These are phyloP conservation scores for Leptographium radiaticola DNA, from an alignment of 2,329 filamentous ascomycete species.

Conservation along the genomic window DNA sequence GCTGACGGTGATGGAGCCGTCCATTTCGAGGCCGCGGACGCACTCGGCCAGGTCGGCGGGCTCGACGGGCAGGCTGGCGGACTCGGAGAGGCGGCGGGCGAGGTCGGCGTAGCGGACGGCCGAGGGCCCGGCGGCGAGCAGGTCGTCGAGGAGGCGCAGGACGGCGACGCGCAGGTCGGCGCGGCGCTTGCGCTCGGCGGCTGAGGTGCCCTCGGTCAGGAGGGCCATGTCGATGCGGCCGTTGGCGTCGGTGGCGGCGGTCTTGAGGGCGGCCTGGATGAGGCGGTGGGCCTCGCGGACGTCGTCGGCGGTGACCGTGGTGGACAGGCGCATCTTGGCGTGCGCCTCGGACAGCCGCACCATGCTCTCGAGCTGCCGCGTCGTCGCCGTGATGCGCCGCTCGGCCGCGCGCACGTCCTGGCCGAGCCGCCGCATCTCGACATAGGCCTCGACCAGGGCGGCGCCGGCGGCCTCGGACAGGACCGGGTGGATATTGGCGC, in stretches of 20 bases:
- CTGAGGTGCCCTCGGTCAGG: constrained; percentile 84
- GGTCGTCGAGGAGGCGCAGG: constrained; percentile 63
- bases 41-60: constrained; percentile 71
- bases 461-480: constrained; percentile 70
- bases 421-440: constrained; percentile 89
- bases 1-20: constrained; percentile 65
- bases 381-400: constrained; percentile 94
- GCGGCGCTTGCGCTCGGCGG: constrained; percentile 70
- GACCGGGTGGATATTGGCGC: constrained; percentile 68
- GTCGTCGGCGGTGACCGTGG: constrained; percentile 64
- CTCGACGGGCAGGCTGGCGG: constrained; percentile 59
- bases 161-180: constrained; percentile 76
- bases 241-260: constrained; percentile 85
- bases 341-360: constrained; percentile 93
- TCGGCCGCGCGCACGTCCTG: constrained; percentile 77
- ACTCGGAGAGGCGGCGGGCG: constrained; percentile 57
- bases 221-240: constrained; percentile 95
- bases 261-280: constrained; percentile 90
- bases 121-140: constrained; percentile 41
- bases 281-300: constrained; percentile 84
- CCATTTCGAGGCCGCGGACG: constrained; percentile 66
- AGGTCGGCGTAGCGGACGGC: constrained; percentile 70
- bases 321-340: constrained; percentile 86
- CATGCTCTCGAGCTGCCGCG: constrained; percentile 94
- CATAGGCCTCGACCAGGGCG: constrained; percentile 76